These are phyloP conservation scores for Micractinium conductrix DNA, from an alignment of 139 green algal species.

Conservation along the genomic window DNA sequence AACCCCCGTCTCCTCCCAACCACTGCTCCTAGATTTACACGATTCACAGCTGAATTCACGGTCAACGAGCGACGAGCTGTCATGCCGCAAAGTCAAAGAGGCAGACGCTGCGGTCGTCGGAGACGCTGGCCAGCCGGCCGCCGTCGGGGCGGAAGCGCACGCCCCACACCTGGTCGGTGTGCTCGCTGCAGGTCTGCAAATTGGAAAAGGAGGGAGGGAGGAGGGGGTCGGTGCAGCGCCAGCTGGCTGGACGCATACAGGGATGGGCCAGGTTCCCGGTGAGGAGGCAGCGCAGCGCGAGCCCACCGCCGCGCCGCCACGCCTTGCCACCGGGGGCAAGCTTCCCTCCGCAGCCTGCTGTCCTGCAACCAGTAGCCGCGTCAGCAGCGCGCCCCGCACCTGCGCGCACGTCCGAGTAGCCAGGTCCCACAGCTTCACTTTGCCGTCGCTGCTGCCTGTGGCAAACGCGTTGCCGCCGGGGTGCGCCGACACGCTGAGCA, in stretches of 20 bases:
- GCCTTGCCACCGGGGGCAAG: no score
- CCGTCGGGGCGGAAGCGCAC: constrained; percentile 73
- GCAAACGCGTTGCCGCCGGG: constrained; percentile 74
- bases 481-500: constrained; percentile 80
- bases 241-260: no score
- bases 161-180: constrained; percentile 73
- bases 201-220: background rate
- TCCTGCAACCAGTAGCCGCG: background rate
- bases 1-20: no score
- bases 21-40: no score
- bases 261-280: no score
- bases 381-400: background rate
- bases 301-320: no score
- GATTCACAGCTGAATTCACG: no score
- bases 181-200: constrained; percentile 55
- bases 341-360: no score
- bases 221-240: no score
- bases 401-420: constrained; percentile 72
- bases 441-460: constrained; percentile 77
- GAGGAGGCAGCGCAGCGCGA: no score
- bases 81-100: constrained; percentile 61
- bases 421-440: constrained; percentile 93
- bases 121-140: constrained; percentile 61
- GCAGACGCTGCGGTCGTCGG: constrained; percentile 73
- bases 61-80: no score